phyloP scores from a whole-genome alignment of 139 green algal species.

The Bryopsis sp. region DNA sequence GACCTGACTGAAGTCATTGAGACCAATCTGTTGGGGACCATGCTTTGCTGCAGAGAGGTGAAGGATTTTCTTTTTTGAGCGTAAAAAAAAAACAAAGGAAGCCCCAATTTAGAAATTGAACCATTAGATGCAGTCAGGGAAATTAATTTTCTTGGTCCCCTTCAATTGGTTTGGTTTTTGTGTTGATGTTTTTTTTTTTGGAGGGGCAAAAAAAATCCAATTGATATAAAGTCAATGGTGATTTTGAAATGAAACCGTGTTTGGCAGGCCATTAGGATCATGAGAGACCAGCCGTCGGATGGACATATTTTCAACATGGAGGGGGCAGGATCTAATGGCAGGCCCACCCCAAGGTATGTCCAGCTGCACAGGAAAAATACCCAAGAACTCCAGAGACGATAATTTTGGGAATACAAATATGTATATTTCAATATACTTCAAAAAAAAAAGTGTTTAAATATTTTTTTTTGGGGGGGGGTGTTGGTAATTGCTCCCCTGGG shows the following conservation, averaged over 20 bases:
- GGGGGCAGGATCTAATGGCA: constrained; percentile 59
- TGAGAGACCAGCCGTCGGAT: constrained; percentile 61
- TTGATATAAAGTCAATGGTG: too few species aligned
- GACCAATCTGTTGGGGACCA: constrained; percentile 86
- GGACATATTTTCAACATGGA: constrained; percentile 96
- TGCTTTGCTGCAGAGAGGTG: constrained; percentile 83
- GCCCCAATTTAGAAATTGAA: not conserved
- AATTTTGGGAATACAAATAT: not conserved
- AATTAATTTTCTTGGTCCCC: too few species aligned
- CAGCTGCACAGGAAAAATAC: not conserved
- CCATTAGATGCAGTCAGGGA: too few species aligned
- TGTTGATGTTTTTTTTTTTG: too few species aligned
- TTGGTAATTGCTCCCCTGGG: not conserved
- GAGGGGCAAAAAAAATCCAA: too few species aligned
- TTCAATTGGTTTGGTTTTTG: too few species aligned
- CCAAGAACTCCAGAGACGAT: constrained; percentile 1
- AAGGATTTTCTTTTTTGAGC: not conserved
- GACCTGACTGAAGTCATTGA: constrained; percentile 71
- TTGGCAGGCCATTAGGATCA: constrained; percentile 71
- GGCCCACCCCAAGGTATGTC: constrained; percentile 36
- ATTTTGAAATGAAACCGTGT: too few species aligned
- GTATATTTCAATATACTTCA: not conserved
- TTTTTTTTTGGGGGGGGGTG: too few species aligned
- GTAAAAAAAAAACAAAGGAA: too few species aligned
- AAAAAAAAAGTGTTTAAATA: not conserved